Evolutionary conservation across 208 protist species (phyloP).

Genomic region (Trypanosoma grayi): DNA sequence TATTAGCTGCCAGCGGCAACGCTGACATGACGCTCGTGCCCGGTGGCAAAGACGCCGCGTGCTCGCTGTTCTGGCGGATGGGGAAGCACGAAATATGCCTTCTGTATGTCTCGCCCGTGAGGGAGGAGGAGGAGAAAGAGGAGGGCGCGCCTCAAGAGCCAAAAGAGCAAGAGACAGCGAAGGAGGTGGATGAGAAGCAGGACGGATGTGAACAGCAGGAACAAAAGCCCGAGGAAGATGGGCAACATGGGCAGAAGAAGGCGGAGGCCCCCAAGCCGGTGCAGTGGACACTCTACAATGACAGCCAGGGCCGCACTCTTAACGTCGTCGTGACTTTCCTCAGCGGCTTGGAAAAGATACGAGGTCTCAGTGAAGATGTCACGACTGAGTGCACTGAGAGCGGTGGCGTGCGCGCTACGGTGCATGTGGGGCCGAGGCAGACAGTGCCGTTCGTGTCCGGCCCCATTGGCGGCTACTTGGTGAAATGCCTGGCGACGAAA

Average conservation of each 20-base stretch:
- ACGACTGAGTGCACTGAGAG: not conserved
- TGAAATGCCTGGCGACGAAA: not conserved
- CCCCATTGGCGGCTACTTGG: not conserved
- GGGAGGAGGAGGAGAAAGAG: not conserved
- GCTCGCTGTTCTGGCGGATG: not conserved
- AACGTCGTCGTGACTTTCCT: slow-evolving; percentile 8
- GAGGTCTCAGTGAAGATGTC: not conserved
- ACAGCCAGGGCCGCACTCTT: slow-evolving; percentile 8
- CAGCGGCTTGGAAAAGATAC: not conserved
- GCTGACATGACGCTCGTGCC: not conserved
- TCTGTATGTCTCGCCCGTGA: not conserved
- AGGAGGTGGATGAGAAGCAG: too few species aligned
- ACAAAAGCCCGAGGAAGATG: too few species aligned
- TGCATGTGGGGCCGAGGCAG: not conserved
- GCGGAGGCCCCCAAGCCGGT: not conserved
- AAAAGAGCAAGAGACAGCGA: too few species aligned
- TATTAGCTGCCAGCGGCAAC: not conserved
- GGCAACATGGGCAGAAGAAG: too few species aligned
- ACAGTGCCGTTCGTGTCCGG: slow-evolving; percentile 9
- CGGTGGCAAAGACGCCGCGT: not conserved
- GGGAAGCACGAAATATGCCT: not conserved
- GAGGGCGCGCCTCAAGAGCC: not conserved
- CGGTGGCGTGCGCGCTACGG: not conserved
- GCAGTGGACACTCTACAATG: slow-evolving; percentile 23
- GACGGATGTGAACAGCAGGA: too few species aligned